Evolutionary conservation across 306 rosid genomes (phyloP), one percentile per base, ranked within the genome.

Genomic region (Medicago arabica): DNA sequence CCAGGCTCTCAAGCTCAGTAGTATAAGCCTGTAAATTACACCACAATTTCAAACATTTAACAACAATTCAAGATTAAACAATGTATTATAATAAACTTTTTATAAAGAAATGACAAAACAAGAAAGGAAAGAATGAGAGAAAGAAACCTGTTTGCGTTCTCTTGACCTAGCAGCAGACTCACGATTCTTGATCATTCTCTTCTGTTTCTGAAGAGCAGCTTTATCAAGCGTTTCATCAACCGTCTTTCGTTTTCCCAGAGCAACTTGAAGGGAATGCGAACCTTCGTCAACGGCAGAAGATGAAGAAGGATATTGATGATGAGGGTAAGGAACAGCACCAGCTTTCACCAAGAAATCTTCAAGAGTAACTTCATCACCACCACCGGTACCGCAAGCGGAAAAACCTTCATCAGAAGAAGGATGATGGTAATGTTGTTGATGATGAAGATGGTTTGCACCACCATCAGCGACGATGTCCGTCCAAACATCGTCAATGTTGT

Each of bases 121-220:
- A 31, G 3, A 3, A 5, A 34, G 7, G 7, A 34, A 34, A 34
- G 38, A 34, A 34, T 5, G 38, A 4, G 38, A 34, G 3, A 65
- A 21, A 28, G 0, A 6, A 13, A 91, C 98, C 94, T 94, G 95
- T 68, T 94, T 94, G 74, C 96, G 96, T 80, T 90, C 97, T 53
- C 98, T 87, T 60, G 98, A 94, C 89, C 96, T 82, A 1, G 98
- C 98, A 0, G 98, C 98, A 6, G 98, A 93, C 53, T 93, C 98
- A 81, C 98, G 85, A 54, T 93, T 93, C 81, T 93, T 93, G 43
- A 91, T 91, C 98, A 93, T 91, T 67, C 97, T 81, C 70, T 81
- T 84, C 88, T 93, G 96, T 60, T 83, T 93, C 78, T 88, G 90
- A 81, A 88, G 91, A 14, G 98, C 86, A 53, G 97, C 96, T 75